Evolutionary conservation across 352 stramenopile genomes (phyloP).

Genomic region (Halophytophthora polymorphica): DNA sequence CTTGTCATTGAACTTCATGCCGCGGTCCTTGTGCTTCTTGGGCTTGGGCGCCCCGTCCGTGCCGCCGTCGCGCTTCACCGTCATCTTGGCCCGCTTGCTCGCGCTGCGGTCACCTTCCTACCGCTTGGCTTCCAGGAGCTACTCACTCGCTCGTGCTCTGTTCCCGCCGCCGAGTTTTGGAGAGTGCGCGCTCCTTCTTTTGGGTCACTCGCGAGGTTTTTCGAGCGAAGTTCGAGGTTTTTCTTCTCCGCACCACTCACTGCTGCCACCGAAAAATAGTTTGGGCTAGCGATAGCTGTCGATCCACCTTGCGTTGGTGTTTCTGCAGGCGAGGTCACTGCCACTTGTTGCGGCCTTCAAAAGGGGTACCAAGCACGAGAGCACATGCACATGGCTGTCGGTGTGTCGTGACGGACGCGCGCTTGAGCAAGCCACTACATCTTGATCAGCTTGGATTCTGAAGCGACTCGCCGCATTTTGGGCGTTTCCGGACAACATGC

Average conservation of each 20-base stretch:
- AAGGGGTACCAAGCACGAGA: no score
- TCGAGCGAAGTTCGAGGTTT: no score
- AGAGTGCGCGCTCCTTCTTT: slow-evolving; percentile 4
- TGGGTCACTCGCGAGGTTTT: neutral
- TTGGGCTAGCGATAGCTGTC: no score
- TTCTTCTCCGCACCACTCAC: neutral
- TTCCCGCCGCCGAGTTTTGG: slow-evolving; percentile 3
- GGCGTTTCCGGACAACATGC: no score
- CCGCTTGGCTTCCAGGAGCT: neutral
- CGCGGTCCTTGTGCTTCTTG: slow-evolving; percentile 61
- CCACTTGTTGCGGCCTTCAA: no score
- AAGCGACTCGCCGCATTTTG: no score
- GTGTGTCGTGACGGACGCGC: no score
- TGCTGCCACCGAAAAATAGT: neutral
- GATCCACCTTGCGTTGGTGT: no score
- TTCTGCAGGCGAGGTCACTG: no score
- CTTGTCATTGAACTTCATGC: slow-evolving; percentile 64
- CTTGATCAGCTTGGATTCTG: no score
- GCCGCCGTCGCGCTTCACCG: slow-evolving; percentile 14
- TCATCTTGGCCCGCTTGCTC: slow-evolving; percentile 14
- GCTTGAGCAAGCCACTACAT: no score
- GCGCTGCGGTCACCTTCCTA: neutral
- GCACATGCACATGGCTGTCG: no score
- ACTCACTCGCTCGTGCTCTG: slow-evolving; percentile 1
- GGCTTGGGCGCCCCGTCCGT: slow-evolving; percentile 15